These are phyloP conservation scores for Paraphoma chrysanthemicola DNA, from an alignment of 2,329 filamentous ascomycete species.

Conservation along the genomic window DNA sequence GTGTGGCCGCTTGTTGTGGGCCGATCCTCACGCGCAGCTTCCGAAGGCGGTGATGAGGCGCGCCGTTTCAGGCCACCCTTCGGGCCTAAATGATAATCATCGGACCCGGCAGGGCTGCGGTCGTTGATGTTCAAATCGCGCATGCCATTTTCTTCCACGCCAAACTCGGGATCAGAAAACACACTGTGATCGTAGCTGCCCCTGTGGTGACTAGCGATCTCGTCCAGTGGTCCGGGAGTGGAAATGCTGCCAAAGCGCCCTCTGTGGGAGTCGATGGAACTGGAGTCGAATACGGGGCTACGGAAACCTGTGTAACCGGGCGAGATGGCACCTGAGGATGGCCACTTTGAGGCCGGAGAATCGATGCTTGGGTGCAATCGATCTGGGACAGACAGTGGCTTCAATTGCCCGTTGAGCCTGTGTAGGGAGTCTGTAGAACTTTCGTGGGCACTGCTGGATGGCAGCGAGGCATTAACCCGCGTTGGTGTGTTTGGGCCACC, in stretches of 20 bases:
- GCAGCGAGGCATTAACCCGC: conserved; percentile 45
- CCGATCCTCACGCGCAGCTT: conserved; percentile 57
- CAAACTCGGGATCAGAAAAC: conserved; percentile 59
- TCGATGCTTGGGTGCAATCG: conserved; percentile 49
- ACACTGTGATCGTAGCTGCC: conserved; percentile 68
- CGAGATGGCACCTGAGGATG: conserved; percentile 52
- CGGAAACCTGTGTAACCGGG: conserved; percentile 52
- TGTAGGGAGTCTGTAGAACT: conserved; percentile 44
- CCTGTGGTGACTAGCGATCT: conserved; percentile 61
- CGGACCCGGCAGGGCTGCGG: conserved; percentile 54
- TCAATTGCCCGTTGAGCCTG: conserved; percentile 52
- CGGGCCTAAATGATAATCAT: conserved; percentile 52
- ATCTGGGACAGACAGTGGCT: conserved; percentile 55
- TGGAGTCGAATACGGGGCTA: conserved; percentile 50
- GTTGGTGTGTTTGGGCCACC: conserved; percentile 65
- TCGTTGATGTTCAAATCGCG: conserved; percentile 62
- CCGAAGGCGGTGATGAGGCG: conserved; percentile 68
- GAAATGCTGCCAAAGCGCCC: conserved; percentile 59
- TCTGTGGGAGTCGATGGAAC: conserved; percentile 34
- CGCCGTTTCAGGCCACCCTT: conserved; percentile 68
- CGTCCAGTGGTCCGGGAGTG: conserved; percentile 56
- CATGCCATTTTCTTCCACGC: conserved; percentile 62
- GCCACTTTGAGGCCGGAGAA: conserved; percentile 49
- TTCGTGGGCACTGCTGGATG: conserved; percentile 45
- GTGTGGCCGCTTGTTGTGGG: conserved; percentile 50